Percentiles rank a stretch among this genome's conserved stretches.
Conservation (phyloP, 179 eudicot genomes). For the Spergularia azorica region DNA sequence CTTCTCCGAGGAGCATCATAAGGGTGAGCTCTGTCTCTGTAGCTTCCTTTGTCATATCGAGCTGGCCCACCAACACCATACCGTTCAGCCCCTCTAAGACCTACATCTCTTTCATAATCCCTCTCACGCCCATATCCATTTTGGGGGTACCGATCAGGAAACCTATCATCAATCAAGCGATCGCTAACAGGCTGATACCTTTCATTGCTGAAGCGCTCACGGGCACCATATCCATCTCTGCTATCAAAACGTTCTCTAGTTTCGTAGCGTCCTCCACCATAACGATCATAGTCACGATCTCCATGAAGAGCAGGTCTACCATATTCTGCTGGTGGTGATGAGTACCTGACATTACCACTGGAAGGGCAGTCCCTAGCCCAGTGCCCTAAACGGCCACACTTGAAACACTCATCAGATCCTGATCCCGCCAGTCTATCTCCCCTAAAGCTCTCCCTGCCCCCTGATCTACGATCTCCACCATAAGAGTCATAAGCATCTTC, state of each 20-base stretch:
- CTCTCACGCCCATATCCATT: slow-evolving; percentile 44
- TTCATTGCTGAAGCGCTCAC: slow-evolving; percentile 39
- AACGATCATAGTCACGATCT: slow-evolving; percentile 39
- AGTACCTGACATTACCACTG: slow-evolving; percentile 28
- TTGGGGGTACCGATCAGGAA: slow-evolving; percentile 33
- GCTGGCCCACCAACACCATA: slow-evolving; percentile 44
- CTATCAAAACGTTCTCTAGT: slow-evolving; percentile 39
- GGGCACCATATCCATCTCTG: slow-evolving; percentile 40
- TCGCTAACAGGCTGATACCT: slow-evolving; percentile 40
- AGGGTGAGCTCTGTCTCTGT: slow-evolving; percentile 44
- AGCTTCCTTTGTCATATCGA: slow-evolving; percentile 44
- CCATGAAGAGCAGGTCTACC: slow-evolving; percentile 33
- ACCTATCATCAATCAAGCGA: slow-evolving; percentile 37
- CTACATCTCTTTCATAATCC: slow-evolving; percentile 38
- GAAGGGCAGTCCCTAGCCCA: slow-evolving; percentile 56
- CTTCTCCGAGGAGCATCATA: slow-evolving; percentile 44
- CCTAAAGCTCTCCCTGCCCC: slow-evolving; percentile 39
- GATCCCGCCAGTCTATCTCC: slow-evolving; percentile 32
- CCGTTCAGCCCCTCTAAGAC: slow-evolving; percentile 39
- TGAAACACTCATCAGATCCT: slow-evolving; percentile 47
- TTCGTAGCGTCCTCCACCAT: slow-evolving; percentile 37
- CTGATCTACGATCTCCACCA: slow-evolving; percentile 34
- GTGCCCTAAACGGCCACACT: slow-evolving; percentile 53
- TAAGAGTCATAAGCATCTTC: slow-evolving; percentile 42
- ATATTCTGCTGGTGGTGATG: slow-evolving; percentile 35